These are phyloP conservation scores for Bonia amplexicaulis DNA, from an alignment of 176 grass and related monocot genomes.

Conservation along the genomic window DNA sequence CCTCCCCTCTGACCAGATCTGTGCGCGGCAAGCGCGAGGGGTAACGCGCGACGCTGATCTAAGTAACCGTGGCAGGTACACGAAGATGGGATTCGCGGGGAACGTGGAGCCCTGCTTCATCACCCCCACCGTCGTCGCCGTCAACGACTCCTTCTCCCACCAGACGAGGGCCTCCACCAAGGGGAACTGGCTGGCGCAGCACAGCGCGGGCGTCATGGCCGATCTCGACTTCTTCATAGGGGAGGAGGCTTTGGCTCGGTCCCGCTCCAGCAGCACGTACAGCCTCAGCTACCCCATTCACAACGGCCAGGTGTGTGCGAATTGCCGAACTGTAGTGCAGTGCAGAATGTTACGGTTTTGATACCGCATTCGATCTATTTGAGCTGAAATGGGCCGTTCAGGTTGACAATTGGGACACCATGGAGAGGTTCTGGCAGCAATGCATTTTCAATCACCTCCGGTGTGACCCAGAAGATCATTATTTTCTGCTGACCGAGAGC, in stretches of 20 bases:
- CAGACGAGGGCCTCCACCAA: constrained; percentile 58
- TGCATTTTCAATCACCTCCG: constrained; percentile 93
- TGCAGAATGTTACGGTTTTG: not conserved
- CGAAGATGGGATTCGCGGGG: constrained; percentile 98
- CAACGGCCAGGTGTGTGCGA: constrained; percentile 70
- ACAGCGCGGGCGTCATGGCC: constrained; percentile 94
- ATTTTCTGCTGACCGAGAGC: constrained; percentile 93
- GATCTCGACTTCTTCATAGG: constrained; percentile 96
- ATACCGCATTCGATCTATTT: not conserved
- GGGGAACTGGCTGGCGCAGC: constrained; percentile 92
- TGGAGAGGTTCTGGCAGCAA: constrained; percentile 99
- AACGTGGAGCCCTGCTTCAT: constrained; percentile 99
- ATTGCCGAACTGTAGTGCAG: not conserved
- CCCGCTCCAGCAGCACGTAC: constrained; percentile 60
- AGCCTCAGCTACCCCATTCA: constrained; percentile 88
- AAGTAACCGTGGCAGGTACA: constrained; percentile 51
- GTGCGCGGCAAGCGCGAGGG: not conserved
- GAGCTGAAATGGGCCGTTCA: constrained; percentile 24
- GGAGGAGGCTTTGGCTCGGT: constrained; percentile 69
- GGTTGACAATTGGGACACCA: constrained; percentile 97
- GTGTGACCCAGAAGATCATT: constrained; percentile 93
- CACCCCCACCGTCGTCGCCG: constrained; percentile 87
- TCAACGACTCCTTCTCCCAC: constrained; percentile 66
- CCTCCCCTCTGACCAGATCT: constrained; percentile 24
- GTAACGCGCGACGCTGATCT: constrained; percentile 20